These are phyloP conservation scores for Hymenoscyphus repandus DNA, from an alignment of 2,329 filamentous ascomycete genomes.

Conservation along the genomic window DNA sequence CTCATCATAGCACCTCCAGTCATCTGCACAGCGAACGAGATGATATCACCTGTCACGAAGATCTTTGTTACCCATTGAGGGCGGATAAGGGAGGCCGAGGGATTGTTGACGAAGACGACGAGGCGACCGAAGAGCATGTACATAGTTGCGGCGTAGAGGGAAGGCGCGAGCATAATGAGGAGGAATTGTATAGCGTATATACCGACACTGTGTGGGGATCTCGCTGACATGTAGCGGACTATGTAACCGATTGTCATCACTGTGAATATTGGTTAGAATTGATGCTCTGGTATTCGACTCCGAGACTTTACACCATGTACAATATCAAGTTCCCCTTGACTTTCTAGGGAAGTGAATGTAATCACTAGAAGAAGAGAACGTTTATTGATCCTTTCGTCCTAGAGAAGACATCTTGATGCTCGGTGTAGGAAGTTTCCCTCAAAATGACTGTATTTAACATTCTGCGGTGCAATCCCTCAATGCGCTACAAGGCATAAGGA, in stretches of 20 bases:
- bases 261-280: neutral
- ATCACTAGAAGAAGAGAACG: too few species aligned
- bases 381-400: too few species aligned
- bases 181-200: constrained; percentile 27
- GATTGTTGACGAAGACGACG: constrained; percentile 14
- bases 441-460: too few species aligned
- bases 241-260: constrained; percentile 23
- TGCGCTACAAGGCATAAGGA: too few species aligned
- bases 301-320: too few species aligned
- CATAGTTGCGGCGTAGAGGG: constrained; percentile 30
- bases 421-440: too few species aligned
- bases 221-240: constrained; percentile 15
- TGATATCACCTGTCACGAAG: constrained; percentile 50
- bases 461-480: too few species aligned
- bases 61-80: constrained; percentile 45
- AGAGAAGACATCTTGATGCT: too few species aligned
- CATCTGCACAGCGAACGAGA: constrained; percentile 48
- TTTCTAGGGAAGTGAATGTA: too few species aligned
- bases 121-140: constrained; percentile 30
- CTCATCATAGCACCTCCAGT: constrained; percentile 22
- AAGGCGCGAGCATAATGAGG: constrained; percentile 28
- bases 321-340: too few species aligned
- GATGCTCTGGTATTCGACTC: neutral
- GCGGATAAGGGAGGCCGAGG: constrained; percentile 33
- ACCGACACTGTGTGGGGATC: constrained; percentile 28